Percentiles rank a stretch among this genome's conserved stretches.
Conservation (phyloP, 345 rosid genomes). For the Eucalyptus virginea region DNA sequence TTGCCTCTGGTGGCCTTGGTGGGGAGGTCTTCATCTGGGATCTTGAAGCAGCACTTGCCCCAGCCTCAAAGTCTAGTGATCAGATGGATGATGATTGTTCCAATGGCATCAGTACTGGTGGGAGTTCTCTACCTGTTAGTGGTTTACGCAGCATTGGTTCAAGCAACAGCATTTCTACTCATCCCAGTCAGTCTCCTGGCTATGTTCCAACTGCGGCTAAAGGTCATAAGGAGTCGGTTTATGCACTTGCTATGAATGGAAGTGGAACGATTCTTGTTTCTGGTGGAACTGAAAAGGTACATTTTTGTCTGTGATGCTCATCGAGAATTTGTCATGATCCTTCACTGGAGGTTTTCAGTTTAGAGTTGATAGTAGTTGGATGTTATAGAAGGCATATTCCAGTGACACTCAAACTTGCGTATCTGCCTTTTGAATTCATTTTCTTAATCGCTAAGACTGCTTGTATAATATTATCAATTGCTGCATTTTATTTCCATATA, state of each 20-base stretch:
- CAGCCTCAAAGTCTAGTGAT: constrained; percentile 66
- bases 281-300: constrained; percentile 99
- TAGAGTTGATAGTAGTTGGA: background rate
- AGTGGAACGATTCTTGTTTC: constrained; percentile 87
- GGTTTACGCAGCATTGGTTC: constrained; percentile 77
- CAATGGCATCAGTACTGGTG: constrained; percentile 54
- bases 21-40: constrained; percentile 99
- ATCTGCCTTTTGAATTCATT: background rate
- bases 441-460: background rate
- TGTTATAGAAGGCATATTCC: background rate
- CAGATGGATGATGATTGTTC: constrained; percentile 65
- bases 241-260: constrained; percentile 96
- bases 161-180: constrained; percentile 66
- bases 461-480: background rate
- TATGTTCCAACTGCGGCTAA: constrained; percentile 75
- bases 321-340: background rate
- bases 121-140: constrained; percentile 47
- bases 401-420: background rate
- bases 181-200: constrained; percentile 64
- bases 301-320: background rate
- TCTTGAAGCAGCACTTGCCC: constrained; percentile 83
- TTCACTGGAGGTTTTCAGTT: background rate
- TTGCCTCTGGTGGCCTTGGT: constrained; percentile 99
- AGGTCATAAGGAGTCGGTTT: constrained; percentile 99
- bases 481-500: background rate